Base-by-base conservation (phyloP, 805 yeast species). In the Lachancea dasiensis region DNA sequence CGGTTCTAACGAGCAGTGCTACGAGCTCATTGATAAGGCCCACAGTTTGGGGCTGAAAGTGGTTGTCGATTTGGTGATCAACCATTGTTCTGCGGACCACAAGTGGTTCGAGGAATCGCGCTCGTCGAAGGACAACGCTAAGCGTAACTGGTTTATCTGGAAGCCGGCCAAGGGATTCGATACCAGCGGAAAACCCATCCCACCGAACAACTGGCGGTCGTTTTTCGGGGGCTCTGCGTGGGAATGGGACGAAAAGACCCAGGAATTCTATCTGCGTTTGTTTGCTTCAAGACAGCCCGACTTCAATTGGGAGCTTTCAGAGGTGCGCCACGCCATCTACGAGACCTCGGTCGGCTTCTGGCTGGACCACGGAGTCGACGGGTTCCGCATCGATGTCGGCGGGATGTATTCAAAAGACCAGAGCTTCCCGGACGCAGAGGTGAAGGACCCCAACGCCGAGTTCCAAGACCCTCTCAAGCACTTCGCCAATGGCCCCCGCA, bases 251-350 rank as follows among this genome's bases (percentile, higher is more conserved):
- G 77, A 72, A 44, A 22, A 28, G 2, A 73, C 79, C 14, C 65
- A 68, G 32, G 79, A 76, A 56, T 75, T 73, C 61, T 76, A 75
- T 56, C 58, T 76, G 46, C 69, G 67, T 38, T 60, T 75, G 40
- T 76, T 73, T 57, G 77, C 78, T 10, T 58, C 56, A 34, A 51
- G 68, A 21, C 81, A 76, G 57, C 81, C 81, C 11, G 81, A 76
- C 50, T 62, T 76, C 49, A 76, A 75, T 58, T 76, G 81, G 82
- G 80, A 75, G 47, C 73, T 67, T 49, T 50, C 49, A 38, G 56
- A 48, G 22, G 40, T 51, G 11, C 44, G 61, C 38, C 40, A 46
- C 6, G 55, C 55, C 8, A 50, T 75, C 38, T 72, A 72, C 56
- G 61, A 70, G 27, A 52, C 63, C 17, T 76, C 78, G 8, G 54